Evolutionary conservation across 2,329 filamentous ascomycete species (phyloP).

Genomic region (Diaporthe velutina): DNA sequence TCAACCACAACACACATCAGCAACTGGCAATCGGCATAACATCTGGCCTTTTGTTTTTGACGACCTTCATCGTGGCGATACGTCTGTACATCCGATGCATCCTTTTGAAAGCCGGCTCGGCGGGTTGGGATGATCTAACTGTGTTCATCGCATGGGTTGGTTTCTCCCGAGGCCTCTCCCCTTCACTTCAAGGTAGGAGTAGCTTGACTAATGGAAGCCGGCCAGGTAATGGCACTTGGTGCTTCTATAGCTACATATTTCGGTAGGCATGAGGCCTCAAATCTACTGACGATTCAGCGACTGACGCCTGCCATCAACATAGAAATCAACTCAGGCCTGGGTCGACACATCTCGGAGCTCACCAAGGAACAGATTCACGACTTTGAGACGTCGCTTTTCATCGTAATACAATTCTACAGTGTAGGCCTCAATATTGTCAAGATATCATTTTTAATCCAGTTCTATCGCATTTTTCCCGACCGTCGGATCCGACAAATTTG

Average conservation of each 20-base stretch:
- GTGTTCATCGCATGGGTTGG: constrained; percentile 31
- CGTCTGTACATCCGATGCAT: constrained; percentile 32
- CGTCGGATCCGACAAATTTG: constrained; percentile 10
- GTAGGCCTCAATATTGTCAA: constrained; percentile 29
- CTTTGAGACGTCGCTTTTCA: constrained; percentile 13
- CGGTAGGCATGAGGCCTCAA: not conserved
- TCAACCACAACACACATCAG: constrained; percentile 20
- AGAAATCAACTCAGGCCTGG: constrained; percentile 26
- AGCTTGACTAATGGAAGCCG: not conserved
- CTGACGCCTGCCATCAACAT: not conserved
- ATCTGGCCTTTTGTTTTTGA: constrained; percentile 7
- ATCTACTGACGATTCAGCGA: not conserved
- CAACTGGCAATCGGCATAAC: constrained; percentile 26
- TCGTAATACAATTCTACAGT: constrained; percentile 21
- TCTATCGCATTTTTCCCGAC: constrained; percentile 22
- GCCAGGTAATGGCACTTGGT: constrained; percentile 27
- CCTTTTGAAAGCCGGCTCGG: constrained; percentile 20
- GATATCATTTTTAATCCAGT: constrained; percentile 28
- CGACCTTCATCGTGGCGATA: constrained; percentile 15
- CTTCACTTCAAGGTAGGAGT: not conserved
- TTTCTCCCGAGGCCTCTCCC: not conserved
- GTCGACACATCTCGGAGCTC: constrained; percentile 11
- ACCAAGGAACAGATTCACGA: constrained; percentile 1
- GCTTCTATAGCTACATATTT: constrained; percentile 28
- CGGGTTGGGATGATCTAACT: constrained; percentile 30